These are phyloP conservation scores for Phytophthora litchii DNA, from an alignment of 352 stramenopile species.

Conservation along the genomic window DNA sequence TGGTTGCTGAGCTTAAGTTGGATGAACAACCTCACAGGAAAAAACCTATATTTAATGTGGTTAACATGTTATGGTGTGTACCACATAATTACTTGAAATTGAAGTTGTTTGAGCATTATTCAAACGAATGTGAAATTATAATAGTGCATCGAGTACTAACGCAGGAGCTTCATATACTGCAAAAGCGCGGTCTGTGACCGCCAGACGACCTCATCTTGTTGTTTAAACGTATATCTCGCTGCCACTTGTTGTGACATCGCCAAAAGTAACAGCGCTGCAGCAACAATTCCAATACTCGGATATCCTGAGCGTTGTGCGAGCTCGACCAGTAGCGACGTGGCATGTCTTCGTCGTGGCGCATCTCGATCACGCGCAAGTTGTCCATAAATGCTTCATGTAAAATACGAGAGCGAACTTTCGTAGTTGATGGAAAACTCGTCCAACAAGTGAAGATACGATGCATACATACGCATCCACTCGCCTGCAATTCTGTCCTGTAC, in stretches of 20 bases:
- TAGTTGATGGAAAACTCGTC: conserved; percentile 73
- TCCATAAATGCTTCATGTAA: conserved; percentile 45
- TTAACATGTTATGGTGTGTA: neutral
- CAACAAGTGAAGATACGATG: conserved; percentile 62
- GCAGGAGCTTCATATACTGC: conserved; percentile 28
- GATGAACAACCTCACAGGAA: conserved; percentile 8
- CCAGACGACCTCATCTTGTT: conserved; percentile 21
- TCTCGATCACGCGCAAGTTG: neutral
- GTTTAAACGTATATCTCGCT: conserved; percentile 17
- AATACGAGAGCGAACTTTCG: conserved; percentile 65
- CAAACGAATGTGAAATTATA: conserved; percentile 27
- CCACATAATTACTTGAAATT: too few species aligned
- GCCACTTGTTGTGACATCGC: neutral
- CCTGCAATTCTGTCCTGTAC: conserved; percentile 61
- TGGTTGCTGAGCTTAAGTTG: conserved; percentile 3
- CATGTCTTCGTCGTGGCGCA: conserved; percentile 15
- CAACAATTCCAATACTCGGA: conserved; percentile 6
- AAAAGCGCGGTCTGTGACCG: conserved; percentile 20
- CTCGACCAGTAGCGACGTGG: neutral
- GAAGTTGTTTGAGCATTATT: too few species aligned
- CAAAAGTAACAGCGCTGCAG: neutral
- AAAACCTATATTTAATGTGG: conserved; percentile 7
- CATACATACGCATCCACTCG: conserved; percentile 77
- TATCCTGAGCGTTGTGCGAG: neutral
- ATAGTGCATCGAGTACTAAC: conserved; percentile 21